Evolutionary conservation across 345 rosid species (phyloP).

Genomic region (Erucastrum elatum): DNA sequence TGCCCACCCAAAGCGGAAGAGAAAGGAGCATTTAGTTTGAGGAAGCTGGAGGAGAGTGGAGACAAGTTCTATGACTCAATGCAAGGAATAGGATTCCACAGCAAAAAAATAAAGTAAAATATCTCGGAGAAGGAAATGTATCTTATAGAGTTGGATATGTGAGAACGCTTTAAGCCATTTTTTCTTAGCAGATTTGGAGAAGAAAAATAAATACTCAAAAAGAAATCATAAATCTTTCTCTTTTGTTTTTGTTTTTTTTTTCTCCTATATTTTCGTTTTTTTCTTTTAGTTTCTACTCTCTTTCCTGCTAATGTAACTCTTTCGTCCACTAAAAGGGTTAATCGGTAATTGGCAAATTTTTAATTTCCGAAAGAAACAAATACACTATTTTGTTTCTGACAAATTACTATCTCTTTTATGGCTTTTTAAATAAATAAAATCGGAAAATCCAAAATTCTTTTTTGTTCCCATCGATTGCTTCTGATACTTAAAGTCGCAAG

Average conservation of each 20-base stretch:
- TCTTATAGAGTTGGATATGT: conserved; percentile 21
- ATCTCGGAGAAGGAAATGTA: not conserved
- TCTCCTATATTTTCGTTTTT: conserved; percentile 3
- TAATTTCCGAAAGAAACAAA: not conserved
- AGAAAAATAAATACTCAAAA: conserved; percentile 10
- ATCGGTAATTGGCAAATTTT: not conserved
- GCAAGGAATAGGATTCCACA: conserved; percentile 20
- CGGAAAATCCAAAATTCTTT: not conserved
- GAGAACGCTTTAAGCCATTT: conserved; percentile 51
- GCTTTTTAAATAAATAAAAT: not conserved
- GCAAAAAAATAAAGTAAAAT: not conserved
- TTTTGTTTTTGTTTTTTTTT: conserved; percentile 5
- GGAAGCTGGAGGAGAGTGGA: conserved; percentile 24
- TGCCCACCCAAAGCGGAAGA: conserved; percentile 45
- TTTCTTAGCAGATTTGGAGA: conserved; percentile 12
- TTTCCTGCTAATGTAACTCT: not conserved
- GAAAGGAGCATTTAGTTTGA: conserved; percentile 43
- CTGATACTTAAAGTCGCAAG: conserved; percentile 27
- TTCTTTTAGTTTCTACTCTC: conserved; percentile 28
- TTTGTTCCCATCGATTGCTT: conserved; percentile 10
- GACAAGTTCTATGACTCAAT: conserved; percentile 10
- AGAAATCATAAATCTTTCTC: conserved; percentile 49
- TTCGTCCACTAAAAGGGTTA: not conserved
- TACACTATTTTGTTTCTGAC: not conserved
- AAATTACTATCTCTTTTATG: not conserved